A percentile compares a stretch with the other conserved stretches of the same genome.
phyloP scores from a whole-genome alignment of 371 early-diverging fungal species.

The Basidiobolus meristosporus region DNA sequence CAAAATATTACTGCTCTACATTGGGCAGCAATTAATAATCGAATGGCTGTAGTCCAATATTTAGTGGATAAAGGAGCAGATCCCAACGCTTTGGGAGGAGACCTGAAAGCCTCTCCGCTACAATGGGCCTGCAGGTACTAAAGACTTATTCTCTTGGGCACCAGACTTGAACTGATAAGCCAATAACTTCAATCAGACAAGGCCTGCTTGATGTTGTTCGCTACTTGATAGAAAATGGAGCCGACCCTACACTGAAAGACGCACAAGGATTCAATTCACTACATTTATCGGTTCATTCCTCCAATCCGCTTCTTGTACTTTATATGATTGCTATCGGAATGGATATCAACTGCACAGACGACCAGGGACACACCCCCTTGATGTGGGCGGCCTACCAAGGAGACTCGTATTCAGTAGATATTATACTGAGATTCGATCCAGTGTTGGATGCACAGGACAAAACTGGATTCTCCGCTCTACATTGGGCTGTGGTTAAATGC shows the following conservation, averaged over 20 bases:
- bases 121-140: constrained; percentile 79
- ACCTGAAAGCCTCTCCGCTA: constrained; percentile 63
- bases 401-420: constrained; percentile 36
- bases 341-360: constrained; percentile 53
- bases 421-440: constrained; percentile 50
- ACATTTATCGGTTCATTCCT: constrained; percentile 83
- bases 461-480: constrained; percentile 46
- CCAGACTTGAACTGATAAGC: no score
- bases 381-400: constrained; percentile 93
- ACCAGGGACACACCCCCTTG: constrained; percentile 63
- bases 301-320: constrained; percentile 48
- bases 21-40: constrained; percentile 63
- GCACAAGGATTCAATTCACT: constrained; percentile 77
- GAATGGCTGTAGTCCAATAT: constrained; percentile 47
- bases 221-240: constrained; percentile 58
- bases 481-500: constrained; percentile 46
- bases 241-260: constrained; percentile 49
- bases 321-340: constrained; percentile 46
- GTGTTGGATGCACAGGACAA: constrained; percentile 39
- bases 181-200: no score
- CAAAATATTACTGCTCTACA: constrained; percentile 56
- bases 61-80: constrained; percentile 65
- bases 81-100: constrained; percentile 55
- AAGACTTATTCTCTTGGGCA: no score
- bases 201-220: constrained; percentile 52